Evolutionary conservation across 2,329 filamentous ascomycete species (phyloP), one percentile per base, ranked within the genome.

Genomic region (Paecilomyces formosus): DNA sequence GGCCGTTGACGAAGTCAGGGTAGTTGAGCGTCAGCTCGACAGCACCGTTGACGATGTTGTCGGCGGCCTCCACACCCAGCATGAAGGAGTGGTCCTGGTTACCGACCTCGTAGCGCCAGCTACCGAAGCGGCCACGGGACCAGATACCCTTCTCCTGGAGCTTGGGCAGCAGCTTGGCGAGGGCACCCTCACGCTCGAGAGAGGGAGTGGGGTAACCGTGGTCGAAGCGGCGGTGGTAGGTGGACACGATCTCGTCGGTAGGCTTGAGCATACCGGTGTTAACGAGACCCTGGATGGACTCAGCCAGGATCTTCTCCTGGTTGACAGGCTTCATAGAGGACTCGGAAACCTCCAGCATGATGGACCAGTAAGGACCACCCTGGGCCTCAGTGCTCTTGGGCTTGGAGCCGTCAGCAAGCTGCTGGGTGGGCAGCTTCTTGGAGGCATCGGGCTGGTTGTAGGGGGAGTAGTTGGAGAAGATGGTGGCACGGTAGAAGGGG

Each of bases 381-480:
- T 94, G 84, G 61, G 90, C 79, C 70, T 89, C 86, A 55, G 81
- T 82, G 67, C 85, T 89, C 62, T 81, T 77, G 59, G 92, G 85
- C 80, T 91, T 90, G 77, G 86, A 89, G 74, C 94, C 94, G 69
- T 97, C 84, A 59, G 89, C 94, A 50, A 92, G 83, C 75, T 92
- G 89, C 67, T 91, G 79, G 22, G 94, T 97, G 45, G 92, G 85
- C 58, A 99, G 86, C 83, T 96, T 94, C 72, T 83, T 87, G 59
- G 88, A 86, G 60, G 86, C 82, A 65, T 89, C 81, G 33, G 94
- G 94, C 81, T 97, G 94, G 83, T 99, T 99, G 85, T 96, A 87
- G 56, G 93, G 94, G 22, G 94, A 97, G 85, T 99, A 99, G 85
- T 99, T 99, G 78, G 93, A 97, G 86, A 99, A 99, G 81, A 99